A percentile compares a stretch with the other conserved stretches of the same genome.
phyloP scores from a whole-genome alignment of 352 stramenopile species.

The Pythium monospermum region DNA sequence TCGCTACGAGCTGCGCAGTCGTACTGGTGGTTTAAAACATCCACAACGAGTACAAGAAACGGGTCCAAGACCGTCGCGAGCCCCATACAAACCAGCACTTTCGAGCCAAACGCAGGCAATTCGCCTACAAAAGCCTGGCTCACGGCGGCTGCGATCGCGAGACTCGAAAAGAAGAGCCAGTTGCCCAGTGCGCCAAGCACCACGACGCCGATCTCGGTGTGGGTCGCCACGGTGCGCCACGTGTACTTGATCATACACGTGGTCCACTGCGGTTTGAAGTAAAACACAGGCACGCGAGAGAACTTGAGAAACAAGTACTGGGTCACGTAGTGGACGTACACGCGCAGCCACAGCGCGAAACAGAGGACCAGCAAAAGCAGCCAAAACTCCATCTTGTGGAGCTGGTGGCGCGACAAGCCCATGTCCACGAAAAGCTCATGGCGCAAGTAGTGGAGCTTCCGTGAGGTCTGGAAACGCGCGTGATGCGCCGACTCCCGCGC shows the following conservation, averaged over 20 bases:
- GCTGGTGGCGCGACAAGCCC: slow-evolving; percentile 29
- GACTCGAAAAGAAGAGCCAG: slow-evolving; percentile 37
- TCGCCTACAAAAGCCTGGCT: slow-evolving; percentile 50
- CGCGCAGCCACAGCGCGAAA: slow-evolving; percentile 78
- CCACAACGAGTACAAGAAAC: slow-evolving; percentile 72
- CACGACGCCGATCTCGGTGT: slow-evolving; percentile 69
- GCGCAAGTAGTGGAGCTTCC: slow-evolving; percentile 76
- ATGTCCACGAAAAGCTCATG: slow-evolving; percentile 83
- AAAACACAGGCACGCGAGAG: slow-evolving; percentile 72
- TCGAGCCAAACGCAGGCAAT: slow-evolving; percentile 64
- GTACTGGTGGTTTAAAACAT: slow-evolving; percentile 77
- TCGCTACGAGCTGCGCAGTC: slow-evolving; percentile 40
- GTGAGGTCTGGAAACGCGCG: slow-evolving; percentile 46
- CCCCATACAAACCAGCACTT: slow-evolving; percentile 75
- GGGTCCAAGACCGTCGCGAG: slow-evolving; percentile 78
- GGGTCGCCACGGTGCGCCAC: slow-evolving; percentile 48
- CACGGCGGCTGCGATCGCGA: slow-evolving; percentile 35
- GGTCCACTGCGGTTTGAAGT: slow-evolving; percentile 54
- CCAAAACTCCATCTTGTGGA: slow-evolving; percentile 78
- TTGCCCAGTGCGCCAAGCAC: slow-evolving; percentile 50
- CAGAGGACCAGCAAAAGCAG: slow-evolving; percentile 46
- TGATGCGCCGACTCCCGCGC: slow-evolving; percentile 48
- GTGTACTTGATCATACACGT: slow-evolving; percentile 87
- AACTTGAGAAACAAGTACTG: slow-evolving; percentile 82
- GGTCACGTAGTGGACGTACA: slow-evolving; percentile 87